Evolutionary conservation across 768 basidiomycete species (phyloP).

Genomic region (Rhodotorula paludigena): DNA sequence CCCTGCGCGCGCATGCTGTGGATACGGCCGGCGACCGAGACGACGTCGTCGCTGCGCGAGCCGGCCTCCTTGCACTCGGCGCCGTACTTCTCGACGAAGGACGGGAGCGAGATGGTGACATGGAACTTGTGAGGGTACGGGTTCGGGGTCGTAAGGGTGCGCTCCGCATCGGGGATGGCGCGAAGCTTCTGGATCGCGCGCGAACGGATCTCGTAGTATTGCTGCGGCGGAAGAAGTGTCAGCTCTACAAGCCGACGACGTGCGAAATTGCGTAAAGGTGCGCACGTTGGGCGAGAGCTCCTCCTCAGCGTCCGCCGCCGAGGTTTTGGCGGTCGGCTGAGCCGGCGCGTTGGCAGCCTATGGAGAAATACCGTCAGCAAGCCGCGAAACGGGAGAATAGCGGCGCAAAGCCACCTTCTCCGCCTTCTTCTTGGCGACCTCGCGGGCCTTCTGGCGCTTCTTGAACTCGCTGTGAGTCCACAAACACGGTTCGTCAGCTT

Average conservation of each 20-base stretch:
- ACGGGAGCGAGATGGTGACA: conserved; percentile 67
- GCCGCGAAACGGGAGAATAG: not conserved
- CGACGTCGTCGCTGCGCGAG: conserved; percentile 55
- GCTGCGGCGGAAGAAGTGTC: conserved; percentile 53
- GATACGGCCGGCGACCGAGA: conserved; percentile 79
- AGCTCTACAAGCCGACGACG: not conserved
- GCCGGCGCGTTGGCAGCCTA: conserved; percentile 47
- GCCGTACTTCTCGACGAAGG: conserved; percentile 71
- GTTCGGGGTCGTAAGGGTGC: conserved; percentile 57
- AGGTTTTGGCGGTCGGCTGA: conserved; percentile 42
- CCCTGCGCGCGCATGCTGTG: conserved; percentile 81
- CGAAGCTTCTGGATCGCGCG: conserved; percentile 80
- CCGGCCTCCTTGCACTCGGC: conserved; percentile 44
- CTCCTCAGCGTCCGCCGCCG: conserved; percentile 60
- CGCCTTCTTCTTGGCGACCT: conserved; percentile 67
- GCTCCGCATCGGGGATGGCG: conserved; percentile 58
- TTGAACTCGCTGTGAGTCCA: conserved; percentile 71
- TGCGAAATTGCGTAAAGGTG: conserved; percentile 31
- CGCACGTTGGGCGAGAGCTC: conserved; percentile 87
- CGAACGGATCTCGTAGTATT: conserved; percentile 93
- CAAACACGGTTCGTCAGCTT: too few species aligned
- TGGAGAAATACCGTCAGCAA: not conserved
- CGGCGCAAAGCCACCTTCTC: conserved; percentile 54
- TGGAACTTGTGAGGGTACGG: conserved; percentile 99
- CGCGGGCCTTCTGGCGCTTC: conserved; percentile 79